These are phyloP conservation scores for Nannizziopsis barbatae DNA, from an alignment of 2,329 filamentous ascomycete species.

Conservation along the genomic window DNA sequence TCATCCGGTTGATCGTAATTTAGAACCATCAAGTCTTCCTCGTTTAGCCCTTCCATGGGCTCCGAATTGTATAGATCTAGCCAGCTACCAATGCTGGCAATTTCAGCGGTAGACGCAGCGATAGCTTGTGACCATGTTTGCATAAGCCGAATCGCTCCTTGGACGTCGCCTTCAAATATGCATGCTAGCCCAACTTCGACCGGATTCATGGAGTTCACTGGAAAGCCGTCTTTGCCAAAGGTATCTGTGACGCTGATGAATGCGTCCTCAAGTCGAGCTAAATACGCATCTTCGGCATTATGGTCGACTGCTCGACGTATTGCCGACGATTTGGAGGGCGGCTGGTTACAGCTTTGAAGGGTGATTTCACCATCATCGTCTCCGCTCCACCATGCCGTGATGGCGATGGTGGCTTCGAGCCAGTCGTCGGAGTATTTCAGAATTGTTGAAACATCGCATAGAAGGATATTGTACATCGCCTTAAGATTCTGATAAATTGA, in stretches of 20 bases:
- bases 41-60: slow-evolving; percentile 58
- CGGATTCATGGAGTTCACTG: slow-evolving; percentile 62
- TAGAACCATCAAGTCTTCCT: slow-evolving; percentile 75
- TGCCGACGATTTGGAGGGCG: slow-evolving; percentile 24
- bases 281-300: slow-evolving; percentile 55
- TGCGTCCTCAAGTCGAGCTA: slow-evolving; percentile 58
- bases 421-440: slow-evolving; percentile 73
- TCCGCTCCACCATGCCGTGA: slow-evolving; percentile 90
- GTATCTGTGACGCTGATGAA: slow-evolving; percentile 56
- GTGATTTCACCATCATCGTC: slow-evolving; percentile 45
- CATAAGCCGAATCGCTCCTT: slow-evolving; percentile 62
- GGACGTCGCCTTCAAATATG: slow-evolving; percentile 69
- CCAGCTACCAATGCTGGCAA: slow-evolving; percentile 77
- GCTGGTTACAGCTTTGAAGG: slow-evolving; percentile 16
- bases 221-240: slow-evolving; percentile 53
- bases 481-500: slow-evolving; percentile 76
- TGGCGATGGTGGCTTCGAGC: slow-evolving; percentile 74
- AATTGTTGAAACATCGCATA: slow-evolving; percentile 66
- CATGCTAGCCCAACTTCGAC: slow-evolving; percentile 74
- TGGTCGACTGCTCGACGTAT: slow-evolving; percentile 36
- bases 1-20: slow-evolving; percentile 54
- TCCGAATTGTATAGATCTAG: slow-evolving; percentile 50
- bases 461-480: slow-evolving; percentile 66
- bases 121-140: slow-evolving; percentile 71
- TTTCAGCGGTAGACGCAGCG: slow-evolving; percentile 65